phyloP scores from a whole-genome alignment of 495 filamentous ascomycete species.

The Penicillium diatomitis region DNA sequence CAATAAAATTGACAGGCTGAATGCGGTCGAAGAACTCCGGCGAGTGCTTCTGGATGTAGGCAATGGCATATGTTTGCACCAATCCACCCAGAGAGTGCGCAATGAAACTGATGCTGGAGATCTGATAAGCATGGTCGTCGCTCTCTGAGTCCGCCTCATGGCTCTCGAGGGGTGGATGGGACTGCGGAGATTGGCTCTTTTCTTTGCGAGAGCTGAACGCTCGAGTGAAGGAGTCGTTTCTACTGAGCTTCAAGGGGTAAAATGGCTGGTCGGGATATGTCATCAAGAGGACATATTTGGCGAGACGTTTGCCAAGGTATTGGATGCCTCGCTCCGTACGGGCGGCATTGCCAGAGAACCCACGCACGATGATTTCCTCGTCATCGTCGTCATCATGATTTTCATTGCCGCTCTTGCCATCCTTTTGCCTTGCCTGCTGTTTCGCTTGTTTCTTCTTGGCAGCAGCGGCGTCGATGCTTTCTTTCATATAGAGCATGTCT shows the following conservation, averaged over 20 bases:
- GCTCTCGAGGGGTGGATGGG: constrained; percentile 1
- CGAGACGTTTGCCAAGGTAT: constrained; percentile 88
- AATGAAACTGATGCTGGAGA: constrained; percentile 93
- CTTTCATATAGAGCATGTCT: constrained; percentile 95
- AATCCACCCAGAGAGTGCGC: constrained; percentile 89
- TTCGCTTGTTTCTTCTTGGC: constrained; percentile 59
- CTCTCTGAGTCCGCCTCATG: constrained; percentile 7
- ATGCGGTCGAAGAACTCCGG: constrained; percentile 84
- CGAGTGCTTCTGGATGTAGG: constrained; percentile 94
- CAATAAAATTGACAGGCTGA: constrained; percentile 84
- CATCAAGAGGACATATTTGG: constrained; percentile 80
- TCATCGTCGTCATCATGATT: constrained; percentile 36
- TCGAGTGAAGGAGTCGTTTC: constrained; percentile 26
- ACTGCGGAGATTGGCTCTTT: constrained; percentile 5
- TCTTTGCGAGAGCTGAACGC: constrained; percentile 23
- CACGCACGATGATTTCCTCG: constrained; percentile 86
- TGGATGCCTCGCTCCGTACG: constrained; percentile 93
- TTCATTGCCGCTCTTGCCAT: background rate
- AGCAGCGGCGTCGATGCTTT: constrained; percentile 82
- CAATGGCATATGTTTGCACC: constrained; percentile 90
- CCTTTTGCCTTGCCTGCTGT: constrained; percentile 37
- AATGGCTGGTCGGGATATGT: constrained; percentile 90
- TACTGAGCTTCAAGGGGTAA: constrained; percentile 55
- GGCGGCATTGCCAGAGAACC: constrained; percentile 81
- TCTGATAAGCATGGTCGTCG: constrained; percentile 61